Evolutionary conservation across 148 eudicot species (phyloP), one percentile per base, ranked within the genome.

Genomic region (Arctostaphylos glauca): DNA sequence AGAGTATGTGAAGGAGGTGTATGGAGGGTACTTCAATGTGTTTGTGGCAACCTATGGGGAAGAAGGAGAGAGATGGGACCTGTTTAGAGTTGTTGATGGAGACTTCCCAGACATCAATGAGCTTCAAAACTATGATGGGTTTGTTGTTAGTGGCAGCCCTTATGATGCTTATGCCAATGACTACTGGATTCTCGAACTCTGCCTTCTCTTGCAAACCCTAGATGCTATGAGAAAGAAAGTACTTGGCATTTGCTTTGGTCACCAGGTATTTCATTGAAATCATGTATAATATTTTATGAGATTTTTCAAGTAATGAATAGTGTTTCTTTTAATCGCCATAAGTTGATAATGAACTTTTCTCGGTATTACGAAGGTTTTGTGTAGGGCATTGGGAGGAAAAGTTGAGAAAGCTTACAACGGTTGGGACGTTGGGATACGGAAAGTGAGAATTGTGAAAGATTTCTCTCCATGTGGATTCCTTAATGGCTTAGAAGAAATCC

Each of bases 191-290:
- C 89, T 87, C 66, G 84, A 88, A 77, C 98, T 94, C 76, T 90
- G 92, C 85, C 48, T 81, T 81, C 88, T 94, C 48, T 48, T 94
- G 75, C 87, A 87, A 62, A 87, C 89, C 59, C 74, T 94, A 41
- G 86, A 89, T 77, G 77, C 82, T 53, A 82, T 91, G 89, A 87
- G 86, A 41, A 94, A 89, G 85, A 92, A 88, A 79, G 86, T 92
- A 23, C 95, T 94, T 58, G 98, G 98, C 8, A 87, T 94, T 21
- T 94, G 98, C 84, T 94, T 94, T 76, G 98, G 98, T 6, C 98
- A 94, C 78, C 96, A 94, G 91, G 92, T 90, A 81, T 7, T 23
- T 43, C 0, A 56, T 43, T 31, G 18, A 16, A 41, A 23, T 6
- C n/a, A n/a, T 7, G 38, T n/a, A 50, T 0, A n/a, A 46, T 49